These are phyloP conservation scores for Wickerhamiella azymoides DNA, from an alignment of 805 yeast genomes.

Conservation along the genomic window DNA sequence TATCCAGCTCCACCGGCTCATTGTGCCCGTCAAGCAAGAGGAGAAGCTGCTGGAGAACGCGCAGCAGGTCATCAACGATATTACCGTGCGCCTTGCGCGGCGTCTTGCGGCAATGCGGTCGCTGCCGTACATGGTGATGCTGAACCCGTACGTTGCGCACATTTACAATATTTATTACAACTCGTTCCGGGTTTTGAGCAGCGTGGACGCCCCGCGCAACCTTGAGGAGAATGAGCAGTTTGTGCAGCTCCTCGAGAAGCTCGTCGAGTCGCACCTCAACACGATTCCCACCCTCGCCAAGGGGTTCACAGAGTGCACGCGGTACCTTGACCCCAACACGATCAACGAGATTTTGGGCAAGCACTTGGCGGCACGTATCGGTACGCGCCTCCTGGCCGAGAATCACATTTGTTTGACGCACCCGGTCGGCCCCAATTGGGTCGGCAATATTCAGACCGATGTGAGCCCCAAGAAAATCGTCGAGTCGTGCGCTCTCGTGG, in stretches of 20 bases:
- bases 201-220: slow-evolving; percentile 33
- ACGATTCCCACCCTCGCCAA: slow-evolving; percentile 68
- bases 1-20: slow-evolving; percentile 18
- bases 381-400: slow-evolving; percentile 74
- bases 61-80: slow-evolving; percentile 16
- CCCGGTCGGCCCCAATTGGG: slow-evolving; percentile 32
- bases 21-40: slow-evolving; percentile 8
- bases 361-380: slow-evolving; percentile 71
- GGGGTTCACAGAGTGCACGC: slow-evolving; percentile 61
- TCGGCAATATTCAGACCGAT: slow-evolving; percentile 55
- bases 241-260: slow-evolving; percentile 38
- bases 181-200: slow-evolving; percentile 42
- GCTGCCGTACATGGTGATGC: slow-evolving; percentile 69
- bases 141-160: slow-evolving; percentile 75
- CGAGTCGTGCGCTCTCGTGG: slow-evolving; percentile 53
- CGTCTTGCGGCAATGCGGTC: slow-evolving; percentile 55
- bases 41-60: slow-evolving; percentile 23
- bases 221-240: slow-evolving; percentile 42
- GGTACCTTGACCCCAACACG: slow-evolving; percentile 31
- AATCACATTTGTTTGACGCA: slow-evolving; percentile 61
- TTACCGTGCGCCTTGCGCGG: slow-evolving; percentile 38
- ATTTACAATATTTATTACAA: slow-evolving; percentile 61
- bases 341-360: slow-evolving; percentile 53
- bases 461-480: slow-evolving; percentile 51
- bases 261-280: slow-evolving; percentile 68